A percentile compares a stretch with the other conserved stretches of the same genome.
These are phyloP conservation scores for Coemansia sp. DNA, from an alignment of 192 early-diverging fungal species.

Conservation along the genomic window DNA sequence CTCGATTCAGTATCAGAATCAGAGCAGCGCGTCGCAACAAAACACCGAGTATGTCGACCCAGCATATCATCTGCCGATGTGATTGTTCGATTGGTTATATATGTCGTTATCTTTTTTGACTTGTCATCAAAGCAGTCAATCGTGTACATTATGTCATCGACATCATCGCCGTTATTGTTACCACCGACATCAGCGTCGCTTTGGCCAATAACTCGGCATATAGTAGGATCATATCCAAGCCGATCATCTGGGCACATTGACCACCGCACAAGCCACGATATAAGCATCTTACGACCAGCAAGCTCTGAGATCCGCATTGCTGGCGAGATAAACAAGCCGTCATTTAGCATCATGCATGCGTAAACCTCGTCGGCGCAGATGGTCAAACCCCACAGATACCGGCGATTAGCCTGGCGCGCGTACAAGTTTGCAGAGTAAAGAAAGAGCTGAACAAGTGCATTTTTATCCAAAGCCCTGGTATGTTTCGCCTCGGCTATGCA, in stretches of 20 bases:
- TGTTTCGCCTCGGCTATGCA: conserved; percentile 4
- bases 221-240: conserved; percentile 14
- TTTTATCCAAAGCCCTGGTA: too few relatives aligned
- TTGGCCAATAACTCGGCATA: background rate
- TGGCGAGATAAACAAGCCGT: too few relatives aligned
- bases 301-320: too few relatives aligned
- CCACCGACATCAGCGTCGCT: background rate
- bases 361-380: too few relatives aligned
- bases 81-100: background rate
- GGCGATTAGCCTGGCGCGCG: too few relatives aligned
- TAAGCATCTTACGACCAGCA: background rate
- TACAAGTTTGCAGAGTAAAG: too few relatives aligned
- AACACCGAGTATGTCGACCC: background rate
- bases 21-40: too few relatives aligned
- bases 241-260: conserved; percentile 9
- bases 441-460: too few relatives aligned
- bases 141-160: background rate
- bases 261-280: conserved; percentile 13
- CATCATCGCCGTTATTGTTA: background rate
- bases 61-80: background rate
- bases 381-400: too few relatives aligned
- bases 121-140: conserved; percentile 3
- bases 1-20: background rate
- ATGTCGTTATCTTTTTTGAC: background rate
- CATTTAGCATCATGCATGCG: too few relatives aligned